These are phyloP conservation scores for Parsonsia alboflavescens DNA, from an alignment of 257 asterid species.

Conservation along the genomic window DNA sequence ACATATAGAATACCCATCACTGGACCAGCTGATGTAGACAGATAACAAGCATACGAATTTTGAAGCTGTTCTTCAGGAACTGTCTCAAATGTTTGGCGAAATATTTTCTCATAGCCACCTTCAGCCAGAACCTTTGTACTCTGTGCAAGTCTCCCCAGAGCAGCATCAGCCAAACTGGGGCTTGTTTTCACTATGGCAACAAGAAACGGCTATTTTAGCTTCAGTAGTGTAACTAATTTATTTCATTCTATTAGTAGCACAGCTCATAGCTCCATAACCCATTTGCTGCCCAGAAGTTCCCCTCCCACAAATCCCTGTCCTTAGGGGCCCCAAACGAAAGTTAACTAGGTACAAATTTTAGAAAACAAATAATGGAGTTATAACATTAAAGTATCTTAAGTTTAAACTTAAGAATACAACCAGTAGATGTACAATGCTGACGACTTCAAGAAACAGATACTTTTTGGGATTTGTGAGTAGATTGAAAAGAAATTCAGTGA, in stretches of 20 bases:
- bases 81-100: constrained; percentile 74
- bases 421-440: not conserved
- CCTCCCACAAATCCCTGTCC: not conserved
- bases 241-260: constrained; percentile 1
- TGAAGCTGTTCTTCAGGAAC: constrained; percentile 67
- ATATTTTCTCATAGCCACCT: constrained; percentile 93
- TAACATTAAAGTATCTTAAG: not conserved
- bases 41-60: constrained; percentile 74
- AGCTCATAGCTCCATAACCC: not conserved
- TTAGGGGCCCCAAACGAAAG: not conserved
- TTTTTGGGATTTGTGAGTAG: not conserved
- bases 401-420: not conserved
- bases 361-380: not conserved
- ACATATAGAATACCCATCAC: constrained; percentile 73
- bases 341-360: not conserved
- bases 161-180: constrained; percentile 90
- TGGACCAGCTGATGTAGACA: constrained; percentile 95
- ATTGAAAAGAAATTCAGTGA: not conserved
- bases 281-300: not conserved
- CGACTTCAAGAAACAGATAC: not conserved
- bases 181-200: constrained; percentile 69
- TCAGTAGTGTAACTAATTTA: constrained; percentile 8
- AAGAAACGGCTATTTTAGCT: constrained; percentile 13
- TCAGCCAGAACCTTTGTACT: constrained; percentile 82
- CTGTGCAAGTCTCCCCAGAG: constrained; percentile 85